phyloP scores from a whole-genome alignment of 306 rosid species.

The Casuarina cunninghamiana region DNA sequence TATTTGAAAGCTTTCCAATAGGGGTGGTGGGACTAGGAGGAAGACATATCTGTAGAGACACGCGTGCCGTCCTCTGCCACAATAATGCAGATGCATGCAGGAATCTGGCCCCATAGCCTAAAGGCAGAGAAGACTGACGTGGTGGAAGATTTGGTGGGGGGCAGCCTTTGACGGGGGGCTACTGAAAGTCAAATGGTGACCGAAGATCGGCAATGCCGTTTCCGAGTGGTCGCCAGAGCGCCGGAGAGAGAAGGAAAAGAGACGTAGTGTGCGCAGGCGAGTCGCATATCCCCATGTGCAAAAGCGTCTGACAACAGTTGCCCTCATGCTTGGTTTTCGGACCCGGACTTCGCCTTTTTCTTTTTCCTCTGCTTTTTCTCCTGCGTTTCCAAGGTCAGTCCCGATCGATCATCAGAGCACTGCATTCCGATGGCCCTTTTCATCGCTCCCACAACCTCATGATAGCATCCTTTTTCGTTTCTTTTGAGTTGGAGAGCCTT shows the following conservation, averaged over 20 bases:
- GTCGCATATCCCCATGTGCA: slow-evolving; percentile 57
- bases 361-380: slow-evolving; percentile 14
- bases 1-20: too few relatives aligned
- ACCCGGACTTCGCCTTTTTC: slow-evolving; percentile 27
- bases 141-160: slow-evolving; percentile 20
- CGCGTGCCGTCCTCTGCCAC: slow-evolving; percentile 12
- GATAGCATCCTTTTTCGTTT: slow-evolving; percentile 20
- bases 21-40: neutral
- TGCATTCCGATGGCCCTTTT: neutral
- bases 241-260: neutral
- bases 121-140: slow-evolving; percentile 16
- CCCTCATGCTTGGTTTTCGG: slow-evolving; percentile 41
- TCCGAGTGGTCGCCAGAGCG: slow-evolving; percentile 14
- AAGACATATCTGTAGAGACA: slow-evolving; percentile 29
- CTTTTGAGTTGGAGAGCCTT: too few relatives aligned
- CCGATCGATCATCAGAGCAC: slow-evolving; percentile 7
- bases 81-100: neutral
- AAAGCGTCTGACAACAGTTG: slow-evolving; percentile 32
- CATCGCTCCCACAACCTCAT: neutral
- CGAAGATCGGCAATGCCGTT: neutral
- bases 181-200: slow-evolving; percentile 43
- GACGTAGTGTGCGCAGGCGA: slow-evolving; percentile 7
- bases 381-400: slow-evolving; percentile 29
- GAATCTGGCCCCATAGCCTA: too few relatives aligned
- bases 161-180: slow-evolving; percentile 32